These are phyloP conservation scores for Acer yangbiense DNA, from an alignment of 345 rosid species.

Conservation along the genomic window DNA sequence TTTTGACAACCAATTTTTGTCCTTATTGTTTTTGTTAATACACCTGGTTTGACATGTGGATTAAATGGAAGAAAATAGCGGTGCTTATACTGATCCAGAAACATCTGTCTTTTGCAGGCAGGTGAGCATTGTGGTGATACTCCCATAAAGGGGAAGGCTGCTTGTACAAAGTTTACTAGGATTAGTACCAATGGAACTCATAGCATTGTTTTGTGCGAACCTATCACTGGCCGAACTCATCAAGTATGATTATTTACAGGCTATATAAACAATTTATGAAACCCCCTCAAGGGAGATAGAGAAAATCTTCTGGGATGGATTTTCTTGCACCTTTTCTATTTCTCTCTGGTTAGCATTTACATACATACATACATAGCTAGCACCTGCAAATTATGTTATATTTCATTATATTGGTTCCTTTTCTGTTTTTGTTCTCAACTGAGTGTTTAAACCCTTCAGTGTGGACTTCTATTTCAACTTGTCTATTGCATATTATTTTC, in stretches of 20 bases:
- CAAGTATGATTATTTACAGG: slow-evolving; percentile 55
- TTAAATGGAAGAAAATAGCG: slow-evolving; percentile 3
- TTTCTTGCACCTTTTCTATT: neutral
- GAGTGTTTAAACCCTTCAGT: neutral
- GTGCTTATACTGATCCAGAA: slow-evolving; percentile 11
- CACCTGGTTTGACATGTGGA: neutral
- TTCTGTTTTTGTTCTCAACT: slow-evolving; percentile 2
- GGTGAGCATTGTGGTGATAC: slow-evolving; percentile 41
- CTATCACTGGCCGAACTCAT: slow-evolving; percentile 94
- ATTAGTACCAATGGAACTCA: slow-evolving; percentile 74
- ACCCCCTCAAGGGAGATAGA: neutral
- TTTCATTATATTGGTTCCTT: neutral
- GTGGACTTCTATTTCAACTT: no score
- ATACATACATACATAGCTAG: neutral
- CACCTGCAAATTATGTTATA: neutral
- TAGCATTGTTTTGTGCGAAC: slow-evolving; percentile 88
- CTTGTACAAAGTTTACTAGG: slow-evolving; percentile 86
- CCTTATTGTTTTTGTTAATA: neutral
- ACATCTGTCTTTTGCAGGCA: slow-evolving; percentile 42
- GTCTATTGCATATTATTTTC: no score
- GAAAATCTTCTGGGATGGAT: neutral
- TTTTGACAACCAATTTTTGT: neutral
- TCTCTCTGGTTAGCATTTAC: neutral
- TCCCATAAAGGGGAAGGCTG: slow-evolving; percentile 64
- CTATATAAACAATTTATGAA: neutral